Conservation (phyloP, 169 alveolate species). For the Plasmodium sp. region DNA sequence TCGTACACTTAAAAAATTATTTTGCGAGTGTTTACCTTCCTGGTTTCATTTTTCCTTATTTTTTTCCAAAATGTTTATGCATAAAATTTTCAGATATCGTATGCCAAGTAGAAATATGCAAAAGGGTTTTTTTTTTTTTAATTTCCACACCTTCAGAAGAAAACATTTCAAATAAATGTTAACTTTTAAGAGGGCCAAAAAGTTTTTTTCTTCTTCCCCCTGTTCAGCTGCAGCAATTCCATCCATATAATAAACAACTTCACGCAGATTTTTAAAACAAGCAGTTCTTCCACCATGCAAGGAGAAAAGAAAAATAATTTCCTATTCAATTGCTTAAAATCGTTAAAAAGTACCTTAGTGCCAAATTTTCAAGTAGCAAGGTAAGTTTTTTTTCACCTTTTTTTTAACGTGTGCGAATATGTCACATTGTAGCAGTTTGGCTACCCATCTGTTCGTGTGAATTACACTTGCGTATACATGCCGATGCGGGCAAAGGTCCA, state of each 20-base stretch:
- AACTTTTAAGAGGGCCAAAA: not conserved
- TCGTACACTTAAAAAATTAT: not conserved
- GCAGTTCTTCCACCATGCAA: constrained; percentile 11
- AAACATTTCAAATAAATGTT: not conserved
- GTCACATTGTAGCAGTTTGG: not conserved
- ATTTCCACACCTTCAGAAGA: not conserved
- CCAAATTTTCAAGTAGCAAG: constrained; percentile 59
- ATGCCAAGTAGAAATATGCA: not conserved
- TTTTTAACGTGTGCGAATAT: not conserved
- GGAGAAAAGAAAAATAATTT: constrained; percentile 12
- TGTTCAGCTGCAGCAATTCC: not conserved
- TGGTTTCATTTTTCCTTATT: not conserved
- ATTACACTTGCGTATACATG: not conserved
- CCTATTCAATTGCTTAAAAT: constrained; percentile 43
- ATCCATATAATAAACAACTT: not conserved
- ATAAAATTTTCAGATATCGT: not conserved
- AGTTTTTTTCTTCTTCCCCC: not conserved
- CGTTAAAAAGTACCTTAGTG: constrained; percentile 21
- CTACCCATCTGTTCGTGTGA: not conserved
- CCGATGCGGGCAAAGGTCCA: not conserved
- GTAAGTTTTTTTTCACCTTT: constrained; percentile 13
- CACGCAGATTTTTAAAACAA: constrained; percentile 1
- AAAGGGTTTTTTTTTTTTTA: not conserved
- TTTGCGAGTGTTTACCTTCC: not conserved
- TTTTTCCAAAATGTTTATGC: not conserved